These are phyloP conservation scores for Schoenoplectus triqueter DNA, from an alignment of 202 grass and related monocot genomes.

Conservation along the genomic window DNA sequence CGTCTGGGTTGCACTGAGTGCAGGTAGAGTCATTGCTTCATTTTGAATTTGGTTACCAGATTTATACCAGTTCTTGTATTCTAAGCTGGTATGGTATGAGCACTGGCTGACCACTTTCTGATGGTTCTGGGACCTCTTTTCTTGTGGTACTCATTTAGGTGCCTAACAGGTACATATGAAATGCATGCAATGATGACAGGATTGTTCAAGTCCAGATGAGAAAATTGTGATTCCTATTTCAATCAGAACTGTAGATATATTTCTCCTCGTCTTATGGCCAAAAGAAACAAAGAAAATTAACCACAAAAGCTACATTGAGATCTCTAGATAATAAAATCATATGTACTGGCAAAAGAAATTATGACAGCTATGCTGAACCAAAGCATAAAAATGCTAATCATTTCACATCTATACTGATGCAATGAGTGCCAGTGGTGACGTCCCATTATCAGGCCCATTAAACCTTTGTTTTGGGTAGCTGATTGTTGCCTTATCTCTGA, in stretches of 20 bases:
- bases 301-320: neutral
- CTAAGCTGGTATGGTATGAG: neutral
- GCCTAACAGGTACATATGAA: neutral
- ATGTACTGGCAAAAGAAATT: neutral
- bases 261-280: neutral
- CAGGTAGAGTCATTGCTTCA: conserved; percentile 44
- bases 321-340: neutral
- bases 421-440: neutral
- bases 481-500: neutral
- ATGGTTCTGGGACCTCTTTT: neutral
- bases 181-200: neutral
- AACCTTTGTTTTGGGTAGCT: neutral
- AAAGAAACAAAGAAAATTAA: neutral
- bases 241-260: neutral
- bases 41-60: neutral
- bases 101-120: neutral
- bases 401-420: neutral
- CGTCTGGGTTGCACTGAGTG: conserved; percentile 73
- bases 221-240: neutral
- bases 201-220: neutral
- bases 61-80: neutral
- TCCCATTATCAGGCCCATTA: neutral
- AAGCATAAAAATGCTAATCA: neutral
- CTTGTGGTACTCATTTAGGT: neutral
- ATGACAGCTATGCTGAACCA: neutral